Base-by-base conservation (phyloP, 768 basidiomycete species). In the Calocera cornea region DNA sequence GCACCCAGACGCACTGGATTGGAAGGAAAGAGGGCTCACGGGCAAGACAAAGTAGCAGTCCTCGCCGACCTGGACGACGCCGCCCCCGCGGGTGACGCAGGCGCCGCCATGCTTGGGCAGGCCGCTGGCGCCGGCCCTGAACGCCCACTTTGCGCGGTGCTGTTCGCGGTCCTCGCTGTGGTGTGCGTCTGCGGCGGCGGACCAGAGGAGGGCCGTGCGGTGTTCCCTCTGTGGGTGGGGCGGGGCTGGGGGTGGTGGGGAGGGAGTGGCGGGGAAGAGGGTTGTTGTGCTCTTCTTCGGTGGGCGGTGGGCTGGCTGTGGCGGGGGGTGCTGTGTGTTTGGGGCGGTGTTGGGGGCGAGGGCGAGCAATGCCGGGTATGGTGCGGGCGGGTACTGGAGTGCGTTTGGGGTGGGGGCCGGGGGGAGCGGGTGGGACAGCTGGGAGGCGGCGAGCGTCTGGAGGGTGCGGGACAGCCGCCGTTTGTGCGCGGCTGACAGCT, bases 31-130 rank as follows among this genome's bases (percentile, higher is more conserved):
- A 64, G 50, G 41, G 2, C 71, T 66, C 63, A 72, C 71, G 19
- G 69, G 83, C 3, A 84, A 79, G 5, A 91, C 77, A 69, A 92
- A 92, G 73, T 93, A 95, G 2, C 93, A 90, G 73, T 97, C 94
- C 75, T 97, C 94, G 41, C 94, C 94, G 12, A 97, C 87, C 73
- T 91, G 88, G 0, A 88, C 86, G 0, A 89, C 82, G 5, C 54
- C 33, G 22, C 31, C 34, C 41, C 50, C 44, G 31, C 65, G 27
- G 19, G 33, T 11, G 22, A 41, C 34, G 41, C 47, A 38, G 5
- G 31, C 63, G 24, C 54, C 54, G 8, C 54, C 54, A 27, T 27
- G 31, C 54, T 60, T 60, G 7, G 54, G 54, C 54, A 60, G 14
- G 5, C 54, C 54, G 10, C 54, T 33, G 10, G 54, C 54, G 31